Evolutionary conservation across 2,329 filamentous ascomycete genomes (phyloP), one percentile per base, ranked within the genome.

Genomic region (Didymella keratinophila): DNA sequence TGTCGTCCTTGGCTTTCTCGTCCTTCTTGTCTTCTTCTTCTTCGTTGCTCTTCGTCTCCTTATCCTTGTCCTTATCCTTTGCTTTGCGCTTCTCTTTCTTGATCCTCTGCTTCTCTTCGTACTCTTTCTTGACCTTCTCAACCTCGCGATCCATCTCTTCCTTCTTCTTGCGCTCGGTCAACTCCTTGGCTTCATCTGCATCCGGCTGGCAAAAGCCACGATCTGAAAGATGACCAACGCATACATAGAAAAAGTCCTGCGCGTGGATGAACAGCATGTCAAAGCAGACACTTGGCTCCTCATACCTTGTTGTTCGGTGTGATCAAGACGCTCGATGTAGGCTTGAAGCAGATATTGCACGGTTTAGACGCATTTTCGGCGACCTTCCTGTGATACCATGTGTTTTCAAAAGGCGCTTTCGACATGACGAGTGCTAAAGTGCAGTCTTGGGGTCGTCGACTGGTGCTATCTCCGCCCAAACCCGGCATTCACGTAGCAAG

Each of bases 311-410:
- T 93, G 70, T 96, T 93, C 0, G 91, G 86, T 9, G 93, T 96
- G 67, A 97, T 91, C 53, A 99, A 82, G 18, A 98, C 94, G 65
- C 89, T 96, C 7, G 89, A 87, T 58, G 89, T 92, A 9, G 91
- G 90, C 78, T 95, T 96, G 82, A 89, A 96, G 83, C 95, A 98
- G 63, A 98, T 87, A 77, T 92, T 90, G 78, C 95, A 99, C 48
- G 91, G 83, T 78, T 91, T 96, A 12, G 91, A 85, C 1, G 89
- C 85, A n/a, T 87, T 85, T 28, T 96, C 92, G 12, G 93, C 93
- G 34, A 98, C 94, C 67, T 88, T 91, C 48, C 94, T 90, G 64
- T 93, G 90, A 63, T 91, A 87, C 79, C 94, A 98, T 28, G 90
- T 78, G 72, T 98, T 98, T 41, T 86, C 86, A 58, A 94, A 74